phyloP scores from a whole-genome alignment of 352 stramenopile genomes.

The Thalassiosira hispida region DNA sequence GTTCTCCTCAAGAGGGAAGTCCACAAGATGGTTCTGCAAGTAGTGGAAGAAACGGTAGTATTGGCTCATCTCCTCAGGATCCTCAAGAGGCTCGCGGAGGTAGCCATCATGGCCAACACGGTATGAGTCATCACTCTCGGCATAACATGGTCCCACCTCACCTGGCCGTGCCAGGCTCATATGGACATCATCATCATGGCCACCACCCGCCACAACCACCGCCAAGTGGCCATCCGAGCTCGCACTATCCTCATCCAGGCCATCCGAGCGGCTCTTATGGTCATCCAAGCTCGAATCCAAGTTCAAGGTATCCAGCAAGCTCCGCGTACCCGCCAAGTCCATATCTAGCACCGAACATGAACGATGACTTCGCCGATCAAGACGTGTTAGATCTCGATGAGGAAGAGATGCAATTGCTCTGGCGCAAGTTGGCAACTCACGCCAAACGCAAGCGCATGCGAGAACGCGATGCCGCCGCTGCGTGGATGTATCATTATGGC shows the following conservation, averaged over 20 bases:
- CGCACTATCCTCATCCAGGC: not conserved
- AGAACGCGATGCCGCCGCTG: conserved; percentile 18
- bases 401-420: conserved; percentile 40
- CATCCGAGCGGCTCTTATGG: not conserved
- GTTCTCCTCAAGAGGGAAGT: conserved; percentile 25
- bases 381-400: conserved; percentile 40
- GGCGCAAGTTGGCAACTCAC: conserved; percentile 26
- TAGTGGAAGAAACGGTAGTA: not conserved
- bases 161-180: conserved; percentile 22
- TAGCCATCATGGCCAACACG: not conserved
- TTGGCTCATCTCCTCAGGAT: not conserved
- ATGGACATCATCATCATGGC: not conserved
- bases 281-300: not conserved
- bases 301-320: not conserved
- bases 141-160: conserved; percentile 19
- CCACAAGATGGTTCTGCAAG: conserved; percentile 1
- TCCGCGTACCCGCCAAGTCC: not conserved
- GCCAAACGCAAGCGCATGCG: conserved; percentile 31
- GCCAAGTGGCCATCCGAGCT: not conserved
- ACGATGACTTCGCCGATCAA: conserved; percentile 15
- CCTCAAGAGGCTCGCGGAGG: not conserved
- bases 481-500: conserved; percentile 9
- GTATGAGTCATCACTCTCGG: conserved; percentile 14
- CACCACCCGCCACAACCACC: not conserved
- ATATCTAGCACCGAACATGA: not conserved